Conservation (phyloP, 106 monocot genomes). For the Dioscorea zingiberensis region DNA sequence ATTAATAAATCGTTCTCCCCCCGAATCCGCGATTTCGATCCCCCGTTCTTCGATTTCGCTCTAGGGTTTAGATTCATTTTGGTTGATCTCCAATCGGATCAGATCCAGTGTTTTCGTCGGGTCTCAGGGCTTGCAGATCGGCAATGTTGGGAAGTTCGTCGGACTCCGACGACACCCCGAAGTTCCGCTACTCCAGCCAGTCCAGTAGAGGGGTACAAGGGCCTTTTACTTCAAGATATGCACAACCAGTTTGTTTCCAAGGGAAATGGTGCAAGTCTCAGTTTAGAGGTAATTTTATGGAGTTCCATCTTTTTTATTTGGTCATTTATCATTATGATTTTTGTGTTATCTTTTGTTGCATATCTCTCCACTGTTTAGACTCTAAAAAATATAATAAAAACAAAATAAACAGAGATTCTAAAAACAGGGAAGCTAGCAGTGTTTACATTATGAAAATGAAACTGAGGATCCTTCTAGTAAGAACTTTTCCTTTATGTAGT, state of each 20-base stretch:
- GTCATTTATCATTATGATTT: too few species aligned
- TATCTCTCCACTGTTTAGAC: too few species aligned
- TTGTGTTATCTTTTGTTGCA: too few species aligned
- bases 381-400: too few species aligned
- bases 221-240: constrained; percentile 54
- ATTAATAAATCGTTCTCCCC: not conserved
- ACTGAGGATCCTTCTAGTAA: too few species aligned
- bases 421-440: too few species aligned
- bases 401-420: too few species aligned
- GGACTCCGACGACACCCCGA: constrained; percentile 28
- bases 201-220: constrained; percentile 13
- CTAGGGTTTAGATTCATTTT: not conserved
- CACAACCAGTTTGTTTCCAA: constrained; percentile 40
- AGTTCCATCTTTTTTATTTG: not conserved
- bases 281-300: constrained; percentile 33
- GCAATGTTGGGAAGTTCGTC: constrained; percentile 9
- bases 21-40: not conserved
- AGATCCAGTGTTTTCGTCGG: not conserved
- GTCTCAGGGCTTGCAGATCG: not conserved
- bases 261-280: constrained; percentile 21
- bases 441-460: too few species aligned
- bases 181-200: not conserved
- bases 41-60: not conserved
- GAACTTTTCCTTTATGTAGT: too few species aligned
- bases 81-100: not conserved